Evolutionary conservation across 805 yeast species (phyloP), one percentile per base, ranked within the genome.

Genomic region (Zygoascus bituminiphila): DNA sequence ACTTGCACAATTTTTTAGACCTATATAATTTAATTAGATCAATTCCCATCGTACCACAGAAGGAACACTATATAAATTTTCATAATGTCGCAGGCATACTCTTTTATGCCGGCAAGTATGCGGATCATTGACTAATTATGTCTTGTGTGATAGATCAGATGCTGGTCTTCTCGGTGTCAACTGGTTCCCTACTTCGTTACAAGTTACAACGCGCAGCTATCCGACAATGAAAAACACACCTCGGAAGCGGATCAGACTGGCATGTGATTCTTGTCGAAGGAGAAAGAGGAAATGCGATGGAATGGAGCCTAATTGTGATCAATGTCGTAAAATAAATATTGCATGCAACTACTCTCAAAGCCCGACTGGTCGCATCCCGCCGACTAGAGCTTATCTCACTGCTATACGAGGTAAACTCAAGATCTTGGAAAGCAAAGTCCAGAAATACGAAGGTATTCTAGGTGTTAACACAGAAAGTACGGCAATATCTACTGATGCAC

Each of bases 191-290:
- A n/a, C n/a, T n/a, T n/a, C n/a, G n/a, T n/a, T n/a, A n/a, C n/a
- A n/a, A n/a, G n/a, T n/a, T n/a, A n/a, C n/a, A n/a, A n/a, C n/a
- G n/a, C n/a, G n/a, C n/a, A n/a, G n/a, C 7, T 3, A 29, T 25
- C 29, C 7, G 29, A 12, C 29, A 8, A 12, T 29, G 33, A 6
- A 29, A 29, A 29, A 4, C 3, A 15, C 33, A 29, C 33, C 33
- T 15, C 33, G 33, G 15, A 29, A 29, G 23, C 53, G 96, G 49
- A 85, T 84, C 1, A 85, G 91, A 0, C 91, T 85, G 58, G 95
- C 95, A 0, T 88, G 96, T 65, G 94, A 86, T 59, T 66, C 93
- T 31, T 88, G 96, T 60, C 71, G 96, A 36, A 77, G 83, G 44
- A 83, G 83, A 57, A 84, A 84, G 44, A 57, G 62, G 23, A 75